Conservation (phyloP, 768 basidiomycete genomes). For the Gelatoporia subvermispora region DNA sequence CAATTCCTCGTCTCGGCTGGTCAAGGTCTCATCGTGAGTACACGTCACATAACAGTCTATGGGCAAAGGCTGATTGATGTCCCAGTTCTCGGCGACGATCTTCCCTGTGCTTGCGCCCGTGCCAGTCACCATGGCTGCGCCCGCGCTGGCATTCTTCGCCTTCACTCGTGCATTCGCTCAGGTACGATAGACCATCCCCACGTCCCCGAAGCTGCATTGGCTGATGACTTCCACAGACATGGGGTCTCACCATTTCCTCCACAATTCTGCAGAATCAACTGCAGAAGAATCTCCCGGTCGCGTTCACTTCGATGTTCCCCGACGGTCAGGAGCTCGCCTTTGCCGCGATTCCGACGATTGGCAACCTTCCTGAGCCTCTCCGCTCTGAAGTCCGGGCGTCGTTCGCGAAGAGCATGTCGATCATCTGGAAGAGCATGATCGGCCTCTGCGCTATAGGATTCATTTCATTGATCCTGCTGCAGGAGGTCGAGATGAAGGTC, state of each 20-base stretch:
- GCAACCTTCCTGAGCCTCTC: slow-evolving; percentile 16
- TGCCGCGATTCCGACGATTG: slow-evolving; percentile 26
- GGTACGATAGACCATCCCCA: too few relatives aligned
- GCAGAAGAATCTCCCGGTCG: slow-evolving; percentile 21
- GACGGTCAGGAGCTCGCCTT: slow-evolving; percentile 22
- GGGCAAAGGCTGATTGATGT: background rate
- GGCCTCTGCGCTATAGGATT: slow-evolving; percentile 24
- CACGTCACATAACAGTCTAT: too few relatives aligned
- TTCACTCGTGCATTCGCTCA: slow-evolving; percentile 21
- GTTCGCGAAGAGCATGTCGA: slow-evolving; percentile 22
- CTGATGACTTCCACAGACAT: too few relatives aligned
- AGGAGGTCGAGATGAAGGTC: slow-evolving; percentile 1
- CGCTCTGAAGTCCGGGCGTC: slow-evolving; percentile 21
- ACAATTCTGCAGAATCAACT: slow-evolving; percentile 35
- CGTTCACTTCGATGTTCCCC: slow-evolving; percentile 22
- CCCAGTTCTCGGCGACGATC: slow-evolving; percentile 11
- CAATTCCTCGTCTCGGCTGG: slow-evolving; percentile 17
- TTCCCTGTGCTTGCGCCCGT: slow-evolving; percentile 32
- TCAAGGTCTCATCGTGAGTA: slow-evolving; percentile 13
- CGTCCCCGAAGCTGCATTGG: too few relatives aligned
- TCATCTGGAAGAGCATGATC: slow-evolving; percentile 28
- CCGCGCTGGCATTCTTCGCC: slow-evolving; percentile 31
- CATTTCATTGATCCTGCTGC: background rate
- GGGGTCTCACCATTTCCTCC: slow-evolving; percentile 33
- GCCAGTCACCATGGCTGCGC: slow-evolving; percentile 27